These are phyloP conservation scores for Massarina eburnea DNA, from an alignment of 2,329 filamentous ascomycete species.

Conservation along the genomic window DNA sequence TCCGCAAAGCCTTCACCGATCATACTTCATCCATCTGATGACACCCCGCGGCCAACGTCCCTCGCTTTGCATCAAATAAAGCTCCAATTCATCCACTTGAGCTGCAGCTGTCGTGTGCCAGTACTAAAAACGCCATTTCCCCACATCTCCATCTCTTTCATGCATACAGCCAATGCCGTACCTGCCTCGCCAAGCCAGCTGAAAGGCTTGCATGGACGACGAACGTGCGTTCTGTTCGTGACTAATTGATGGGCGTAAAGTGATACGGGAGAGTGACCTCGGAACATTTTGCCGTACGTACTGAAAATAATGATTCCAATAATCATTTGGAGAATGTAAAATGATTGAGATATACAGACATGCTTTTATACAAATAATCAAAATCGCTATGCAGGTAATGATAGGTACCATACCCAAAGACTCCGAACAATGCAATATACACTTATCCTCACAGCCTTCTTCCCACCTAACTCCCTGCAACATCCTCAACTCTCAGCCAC, in stretches of 20 bases:
- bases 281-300: too few species aligned
- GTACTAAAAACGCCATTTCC: background rate
- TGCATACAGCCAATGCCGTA: background rate
- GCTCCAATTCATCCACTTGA: background rate
- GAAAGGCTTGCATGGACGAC: background rate
- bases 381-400: background rate
- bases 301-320: too few species aligned
- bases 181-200: background rate
- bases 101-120: background rate
- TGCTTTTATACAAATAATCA: background rate
- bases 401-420: background rate
- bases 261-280: too few species aligned
- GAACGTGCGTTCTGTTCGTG: background rate
- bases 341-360: too few species aligned
- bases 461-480: constrained; percentile 15
- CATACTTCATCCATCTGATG: background rate
- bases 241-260: background rate
- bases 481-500: constrained; percentile 40
- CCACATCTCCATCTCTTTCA: background rate
- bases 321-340: too few species aligned
- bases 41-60: background rate
- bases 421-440: background rate
- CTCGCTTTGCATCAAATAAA: background rate
- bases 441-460: background rate
- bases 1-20: background rate